Base-by-base conservation (phyloP, 805 yeast genomes). In the Teunomyces kruisii region DNA sequence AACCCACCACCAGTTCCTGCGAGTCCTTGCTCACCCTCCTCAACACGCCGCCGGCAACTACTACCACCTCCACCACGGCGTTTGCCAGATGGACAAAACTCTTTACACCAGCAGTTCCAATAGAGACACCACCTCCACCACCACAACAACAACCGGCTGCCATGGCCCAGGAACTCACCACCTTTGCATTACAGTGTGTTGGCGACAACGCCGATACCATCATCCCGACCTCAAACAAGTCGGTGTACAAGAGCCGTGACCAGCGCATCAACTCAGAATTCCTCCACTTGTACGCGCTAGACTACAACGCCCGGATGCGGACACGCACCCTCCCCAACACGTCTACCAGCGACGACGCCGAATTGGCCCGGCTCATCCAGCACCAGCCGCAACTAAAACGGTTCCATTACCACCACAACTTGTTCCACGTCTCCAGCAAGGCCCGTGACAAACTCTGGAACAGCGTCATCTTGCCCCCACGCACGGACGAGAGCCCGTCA, bases 381-480 rank as follows among this genome's bases (percentile, higher is more conserved):
- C 29, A 46, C 6, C 48, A 42, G 16, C 57, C 55, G 9, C 44
- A 33, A 10, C 52, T 58, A 46, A 50, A 49, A 16, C 59, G 62
- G 28, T 68, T 70, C 55, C 64, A 58, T 60, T 35, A 48, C 22
- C 40, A 47, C 22, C 47, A 60, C 43, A 56, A 65, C 44, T 44
- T 64, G 12, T 53, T 53, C 38, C 69, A 64, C 39, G 52, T 79
- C 16, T 76, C 78, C 1, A 56, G 67, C 7, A 45, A 68, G 13
- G 68, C 79, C 3, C 63, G 79, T 43, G 79, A 78, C 37, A 74
- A 78, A 54, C 58, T 80, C 38, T 80, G 83, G 83, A 66, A 69
- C 30, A 70, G 67, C 32, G 81, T 81, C 12, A 68, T 81, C 4
- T 56, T 81, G 27, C 74, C 76, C 3, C 83, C 85, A 17, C 64